Evolutionary conservation across 352 stramenopile genomes (phyloP).

Genomic region (Globisporangium okanoganense): DNA sequence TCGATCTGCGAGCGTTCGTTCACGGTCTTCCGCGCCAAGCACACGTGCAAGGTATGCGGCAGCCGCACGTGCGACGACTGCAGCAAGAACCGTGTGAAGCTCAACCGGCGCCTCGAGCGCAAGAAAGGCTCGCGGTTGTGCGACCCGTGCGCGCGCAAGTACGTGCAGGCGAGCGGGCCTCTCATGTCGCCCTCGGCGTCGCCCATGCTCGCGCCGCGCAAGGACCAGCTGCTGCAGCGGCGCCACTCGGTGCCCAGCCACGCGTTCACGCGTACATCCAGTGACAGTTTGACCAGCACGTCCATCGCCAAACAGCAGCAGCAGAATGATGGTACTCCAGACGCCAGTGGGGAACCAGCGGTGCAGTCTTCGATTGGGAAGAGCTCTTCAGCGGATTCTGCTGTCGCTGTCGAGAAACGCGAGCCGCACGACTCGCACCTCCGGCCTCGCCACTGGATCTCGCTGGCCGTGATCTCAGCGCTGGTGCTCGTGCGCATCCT

Average conservation of each 20-base stretch:
- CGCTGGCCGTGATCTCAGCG: conserved; percentile 23
- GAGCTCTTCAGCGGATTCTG: neutral
- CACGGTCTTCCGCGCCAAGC: conserved; percentile 74
- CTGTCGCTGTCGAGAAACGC: neutral
- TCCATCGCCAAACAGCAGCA: neutral
- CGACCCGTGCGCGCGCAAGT: conserved; percentile 62
- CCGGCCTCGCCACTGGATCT: conserved; percentile 50
- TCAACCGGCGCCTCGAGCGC: conserved; percentile 57
- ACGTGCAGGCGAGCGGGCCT: conserved; percentile 36
- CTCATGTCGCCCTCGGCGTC: conserved; percentile 26
- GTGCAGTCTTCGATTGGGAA: neutral
- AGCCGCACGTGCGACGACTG: conserved; percentile 81
- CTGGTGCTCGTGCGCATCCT: conserved; percentile 38
- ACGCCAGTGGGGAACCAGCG: neutral
- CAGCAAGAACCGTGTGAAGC: conserved; percentile 78
- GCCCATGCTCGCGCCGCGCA: conserved; percentile 17
- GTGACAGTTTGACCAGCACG: neutral
- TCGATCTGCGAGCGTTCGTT: conserved; percentile 70
- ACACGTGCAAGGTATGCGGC: conserved; percentile 73
- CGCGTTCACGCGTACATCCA: conserved; percentile 1
- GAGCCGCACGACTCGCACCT: conserved; percentile 37
- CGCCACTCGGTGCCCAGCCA: conserved; percentile 16
- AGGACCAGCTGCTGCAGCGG: conserved; percentile 12
- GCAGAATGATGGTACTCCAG: neutral
- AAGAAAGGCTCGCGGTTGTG: conserved; percentile 73